phyloP scores from a whole-genome alignment of 768 basidiomycete species.

The Lyophyllum shimeji region DNA sequence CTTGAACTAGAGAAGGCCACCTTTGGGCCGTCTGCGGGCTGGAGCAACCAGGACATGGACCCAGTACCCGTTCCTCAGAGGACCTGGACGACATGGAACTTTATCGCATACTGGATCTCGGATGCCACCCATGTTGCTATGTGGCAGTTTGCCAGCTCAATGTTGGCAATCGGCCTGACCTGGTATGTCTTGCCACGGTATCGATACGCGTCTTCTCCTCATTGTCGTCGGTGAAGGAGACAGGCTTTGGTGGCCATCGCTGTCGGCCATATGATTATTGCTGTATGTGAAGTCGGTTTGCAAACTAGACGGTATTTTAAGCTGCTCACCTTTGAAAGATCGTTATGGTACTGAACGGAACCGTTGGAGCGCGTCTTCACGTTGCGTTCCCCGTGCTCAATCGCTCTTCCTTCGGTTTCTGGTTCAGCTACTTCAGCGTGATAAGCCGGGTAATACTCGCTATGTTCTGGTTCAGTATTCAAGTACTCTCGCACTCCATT shows the following conservation, averaged over 20 bases:
- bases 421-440: conserved; percentile 86
- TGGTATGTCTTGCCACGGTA: conserved; percentile 42
- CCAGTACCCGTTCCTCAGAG: conserved; percentile 60
- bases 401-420: conserved; percentile 86
- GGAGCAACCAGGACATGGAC: conserved; percentile 79
- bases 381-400: conserved; percentile 77
- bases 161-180: conserved; percentile 73
- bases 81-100: conserved; percentile 72
- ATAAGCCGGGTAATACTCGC: conserved; percentile 72
- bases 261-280: conserved; percentile 70
- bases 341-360: conserved; percentile 77
- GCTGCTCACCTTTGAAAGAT: conserved; percentile 16
- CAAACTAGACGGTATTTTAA: not conserved
- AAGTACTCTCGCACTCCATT: conserved; percentile 37
- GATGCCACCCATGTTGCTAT: conserved; percentile 46
- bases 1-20: conserved; percentile 52
- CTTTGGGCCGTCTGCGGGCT: conserved; percentile 57
- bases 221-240: conserved; percentile 36
- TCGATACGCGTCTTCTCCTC: not conserved
- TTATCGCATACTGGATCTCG: conserved; percentile 60
- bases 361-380: conserved; percentile 74
- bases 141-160: conserved; percentile 71
- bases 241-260: conserved; percentile 72
- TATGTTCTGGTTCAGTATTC: conserved; percentile 83
- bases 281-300: conserved; percentile 28